Base-by-base conservation (phyloP, 225 moss, liverwort and hornwort genomes). In the Polytrichum formosum region DNA sequence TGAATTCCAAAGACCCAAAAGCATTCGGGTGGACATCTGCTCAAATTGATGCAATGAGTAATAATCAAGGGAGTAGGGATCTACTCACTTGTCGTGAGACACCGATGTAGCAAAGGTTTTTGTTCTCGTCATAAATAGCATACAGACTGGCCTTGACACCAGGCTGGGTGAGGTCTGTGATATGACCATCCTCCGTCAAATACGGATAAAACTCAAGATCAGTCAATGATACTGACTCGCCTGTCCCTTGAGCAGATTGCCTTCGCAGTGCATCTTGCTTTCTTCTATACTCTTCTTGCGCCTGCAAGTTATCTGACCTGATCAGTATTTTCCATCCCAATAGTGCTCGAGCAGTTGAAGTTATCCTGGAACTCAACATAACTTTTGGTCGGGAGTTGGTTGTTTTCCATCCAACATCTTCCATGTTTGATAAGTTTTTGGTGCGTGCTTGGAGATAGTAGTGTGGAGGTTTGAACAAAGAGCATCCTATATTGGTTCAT, bases 71-170 rank as follows among this genome's bases (percentile, higher is more conserved):
- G 26, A 6, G 46, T 46, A 46, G 46, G 13, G 58, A 20, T 58
- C 23, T 23, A 82, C 89, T 70, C 63, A 94, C 97, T 83, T 91
- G 92, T 72, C 97, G 86, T 69, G 97, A 86, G 73, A 97, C 85
- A 61, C 97, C 97, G 4, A 97, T 76, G 72, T 93, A 94, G 74
- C 90, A 86, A 56, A 97, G 81, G 5, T 78, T 69, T 76, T 92
- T 91, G 18, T 74, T 73, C 70, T 91, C 86, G 55, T 92, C 91
- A 68, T 91, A 97, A 31, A 97, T 83, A n/a, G 88, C 92, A 81
- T 92, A 97, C 56, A 97, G 83, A 54, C 91, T 92, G 58, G 97
- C 97, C 85, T 94, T 97, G n/a, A 86, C 92, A 53, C 90, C 90
- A 67, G 85, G 67, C 79, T 85, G 78, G 66, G 82, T 81, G 80